A percentile compares a stretch with the other conserved stretches of the same genome.
Evolutionary conservation across 2,329 filamentous ascomycete genomes (phyloP).

Genomic region (Arthroderma uncinatum): DNA sequence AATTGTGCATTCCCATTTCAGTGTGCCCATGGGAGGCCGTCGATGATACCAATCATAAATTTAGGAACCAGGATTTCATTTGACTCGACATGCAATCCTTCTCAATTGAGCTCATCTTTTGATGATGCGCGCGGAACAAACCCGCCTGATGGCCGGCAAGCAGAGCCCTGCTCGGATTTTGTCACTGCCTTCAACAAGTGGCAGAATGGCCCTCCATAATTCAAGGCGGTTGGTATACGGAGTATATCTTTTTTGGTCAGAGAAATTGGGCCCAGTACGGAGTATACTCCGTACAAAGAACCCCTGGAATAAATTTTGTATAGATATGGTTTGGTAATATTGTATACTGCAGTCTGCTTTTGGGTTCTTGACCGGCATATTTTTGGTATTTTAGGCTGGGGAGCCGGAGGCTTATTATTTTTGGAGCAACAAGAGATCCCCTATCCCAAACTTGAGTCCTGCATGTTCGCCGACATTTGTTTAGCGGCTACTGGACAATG

Average conservation of each 20-base stretch:
- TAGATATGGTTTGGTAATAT: not conserved
- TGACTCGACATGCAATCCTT: not conserved
- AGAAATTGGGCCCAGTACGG: not conserved
- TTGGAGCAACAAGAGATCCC: not conserved
- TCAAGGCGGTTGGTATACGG: not conserved
- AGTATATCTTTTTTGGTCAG: not conserved
- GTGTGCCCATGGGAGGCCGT: constrained; percentile 41
- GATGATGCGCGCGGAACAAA: not conserved
- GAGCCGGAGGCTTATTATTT: not conserved
- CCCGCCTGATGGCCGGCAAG: not conserved
- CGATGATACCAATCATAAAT: constrained; percentile 36
- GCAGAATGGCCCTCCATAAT: not conserved
- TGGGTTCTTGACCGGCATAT: not conserved
- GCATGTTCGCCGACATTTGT: not conserved
- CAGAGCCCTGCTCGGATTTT: constrained; percentile 5
- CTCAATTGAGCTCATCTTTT: not conserved
- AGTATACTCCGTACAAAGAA: not conserved
- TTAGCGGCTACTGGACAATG: not conserved
- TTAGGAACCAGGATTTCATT: constrained; percentile 12
- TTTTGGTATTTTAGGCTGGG: not conserved
- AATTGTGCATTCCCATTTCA: constrained; percentile 39
- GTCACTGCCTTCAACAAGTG: constrained; percentile 4
- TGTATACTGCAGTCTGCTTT: not conserved
- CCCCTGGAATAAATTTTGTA: too few species aligned
- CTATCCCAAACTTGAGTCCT: not conserved